Evolutionary conservation across 2,329 filamentous ascomycete genomes (phyloP), one percentile per base, ranked within the genome.

Genomic region (Arthrinium phaeospermum): DNA sequence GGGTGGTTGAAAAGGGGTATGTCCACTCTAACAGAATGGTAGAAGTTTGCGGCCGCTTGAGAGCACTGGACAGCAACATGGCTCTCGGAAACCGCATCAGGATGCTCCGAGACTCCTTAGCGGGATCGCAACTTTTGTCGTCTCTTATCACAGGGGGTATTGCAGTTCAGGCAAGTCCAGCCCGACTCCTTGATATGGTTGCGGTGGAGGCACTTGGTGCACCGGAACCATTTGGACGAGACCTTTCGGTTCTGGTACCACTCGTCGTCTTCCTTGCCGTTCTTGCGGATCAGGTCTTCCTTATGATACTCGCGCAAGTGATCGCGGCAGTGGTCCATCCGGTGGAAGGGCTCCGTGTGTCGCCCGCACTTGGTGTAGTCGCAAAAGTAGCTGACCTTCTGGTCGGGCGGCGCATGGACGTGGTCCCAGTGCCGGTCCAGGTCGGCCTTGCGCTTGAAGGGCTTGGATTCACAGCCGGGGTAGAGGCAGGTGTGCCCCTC

Each of bases 301-400:
- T 82, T 82, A 82, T 91, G 89, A 74, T 82, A 88, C 67, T 87
- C 85, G 45, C 89, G 85, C 49, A 89, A 83, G 77, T 91, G 89
- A 72, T 89, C 88, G 49, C 88, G 84, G 77, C 85, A 89, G 79
- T 90, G 89, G 74, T 91, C 89, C 45, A 86, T 84, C 46, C 89
- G 85, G 75, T 83, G 82, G 76, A 90, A 90, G 1, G 87, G 85
- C 2, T 83, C 80, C 7, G 78, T 77, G 41, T 79, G 80, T 10
- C 89, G 85, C 34, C 78, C 73, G 77, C 89, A 90, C 70, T 78
- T 82, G 24, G 80, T 78, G 75, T 89, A 89, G 82, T 90, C 88
- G 79, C 89, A 91, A 27, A 77, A 79, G 76, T 82, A 88, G 24
- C 81, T 78, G 16, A 83, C 81, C 74, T 86, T 87, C 68, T 83